phyloP scores from a whole-genome alignment of 352 stramenopile species.

The Globisporangium rhizosaccharum region DNA sequence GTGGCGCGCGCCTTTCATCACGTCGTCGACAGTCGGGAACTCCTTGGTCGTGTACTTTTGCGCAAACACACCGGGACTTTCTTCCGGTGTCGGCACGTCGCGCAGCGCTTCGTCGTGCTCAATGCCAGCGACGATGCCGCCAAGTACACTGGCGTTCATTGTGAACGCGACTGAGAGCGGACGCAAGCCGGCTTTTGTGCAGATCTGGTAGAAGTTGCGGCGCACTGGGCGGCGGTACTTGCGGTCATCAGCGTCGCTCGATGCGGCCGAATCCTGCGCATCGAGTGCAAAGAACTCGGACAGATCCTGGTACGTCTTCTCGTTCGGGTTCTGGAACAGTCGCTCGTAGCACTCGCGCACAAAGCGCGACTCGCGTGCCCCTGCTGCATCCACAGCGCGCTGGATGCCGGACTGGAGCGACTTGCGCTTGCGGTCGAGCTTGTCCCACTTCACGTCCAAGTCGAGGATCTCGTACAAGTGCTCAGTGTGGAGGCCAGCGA shows the following conservation, averaged over 20 bases:
- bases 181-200: constrained; percentile 76
- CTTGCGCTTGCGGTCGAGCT: constrained; percentile 75
- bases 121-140: constrained; percentile 65
- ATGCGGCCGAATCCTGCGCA: constrained; percentile 39
- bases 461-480: constrained; percentile 86
- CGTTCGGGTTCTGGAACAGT: constrained; percentile 59
- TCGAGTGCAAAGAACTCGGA: constrained; percentile 83
- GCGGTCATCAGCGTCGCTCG: constrained; percentile 41
- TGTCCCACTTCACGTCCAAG: constrained; percentile 86
- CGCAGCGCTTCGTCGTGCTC: constrained; percentile 62
- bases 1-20: constrained; percentile 86
- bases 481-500: constrained; percentile 69
- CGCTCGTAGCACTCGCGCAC: constrained; percentile 82
- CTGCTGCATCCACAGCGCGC: constrained; percentile 56
- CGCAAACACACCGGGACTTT: constrained; percentile 58
- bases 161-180: constrained; percentile 71
- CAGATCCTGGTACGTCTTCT: constrained; percentile 84
- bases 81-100: constrained; percentile 69
- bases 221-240: constrained; percentile 76
- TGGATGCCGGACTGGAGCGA: constrained; percentile 72
- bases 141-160: constrained; percentile 81
- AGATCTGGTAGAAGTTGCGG: constrained; percentile 88
- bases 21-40: constrained; percentile 79
- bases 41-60: constrained; percentile 81
- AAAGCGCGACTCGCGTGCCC: constrained; percentile 69